Evolutionary conservation across 140 eudicot species (phyloP).

Genomic region (Erigeron philadelphicus): DNA sequence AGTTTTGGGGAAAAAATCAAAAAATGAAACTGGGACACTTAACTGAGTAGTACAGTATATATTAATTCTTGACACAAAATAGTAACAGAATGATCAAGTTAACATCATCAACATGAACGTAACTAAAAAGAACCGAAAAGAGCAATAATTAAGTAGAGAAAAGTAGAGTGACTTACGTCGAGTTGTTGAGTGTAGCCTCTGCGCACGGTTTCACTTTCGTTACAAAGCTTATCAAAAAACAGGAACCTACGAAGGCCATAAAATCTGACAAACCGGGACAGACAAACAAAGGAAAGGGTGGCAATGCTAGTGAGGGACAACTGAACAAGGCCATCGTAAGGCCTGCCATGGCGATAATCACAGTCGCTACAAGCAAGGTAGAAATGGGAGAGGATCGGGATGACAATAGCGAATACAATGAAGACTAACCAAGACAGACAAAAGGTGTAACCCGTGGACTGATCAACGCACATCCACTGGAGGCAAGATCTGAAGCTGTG

Average conservation of each 20-base stretch:
- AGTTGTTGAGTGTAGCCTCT: constrained; percentile 57
- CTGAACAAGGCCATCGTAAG: constrained; percentile 60
- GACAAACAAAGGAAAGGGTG: constrained; percentile 64
- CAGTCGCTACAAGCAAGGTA: constrained; percentile 59
- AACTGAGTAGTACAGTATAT: too few relatives aligned
- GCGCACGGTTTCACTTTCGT: constrained; percentile 80
- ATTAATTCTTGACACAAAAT: too few relatives aligned
- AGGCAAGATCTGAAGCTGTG: constrained; percentile 69
- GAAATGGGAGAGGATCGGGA: constrained; percentile 72
- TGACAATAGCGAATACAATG: constrained; percentile 45
- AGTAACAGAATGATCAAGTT: too few relatives aligned
- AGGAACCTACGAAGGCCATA: constrained; percentile 72
- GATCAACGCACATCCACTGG: constrained; percentile 83
- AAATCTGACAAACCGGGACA: constrained; percentile 47
- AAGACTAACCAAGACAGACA: constrained; percentile 66
- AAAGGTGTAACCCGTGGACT: constrained; percentile 40
- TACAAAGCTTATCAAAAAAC: constrained; percentile 70
- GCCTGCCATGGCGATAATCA: constrained; percentile 57
- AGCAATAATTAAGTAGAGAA: too few relatives aligned
- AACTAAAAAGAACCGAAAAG: not conserved
- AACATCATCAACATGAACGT: too few relatives aligned
- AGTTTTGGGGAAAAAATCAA: too few relatives aligned
- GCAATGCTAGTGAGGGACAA: constrained; percentile 64
- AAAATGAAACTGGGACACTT: too few relatives aligned
- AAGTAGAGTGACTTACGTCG: constrained; percentile 61